Base-by-base conservation (phyloP, 2,329 filamentous ascomycete species). In the Aspergillus puulaauensis region DNA sequence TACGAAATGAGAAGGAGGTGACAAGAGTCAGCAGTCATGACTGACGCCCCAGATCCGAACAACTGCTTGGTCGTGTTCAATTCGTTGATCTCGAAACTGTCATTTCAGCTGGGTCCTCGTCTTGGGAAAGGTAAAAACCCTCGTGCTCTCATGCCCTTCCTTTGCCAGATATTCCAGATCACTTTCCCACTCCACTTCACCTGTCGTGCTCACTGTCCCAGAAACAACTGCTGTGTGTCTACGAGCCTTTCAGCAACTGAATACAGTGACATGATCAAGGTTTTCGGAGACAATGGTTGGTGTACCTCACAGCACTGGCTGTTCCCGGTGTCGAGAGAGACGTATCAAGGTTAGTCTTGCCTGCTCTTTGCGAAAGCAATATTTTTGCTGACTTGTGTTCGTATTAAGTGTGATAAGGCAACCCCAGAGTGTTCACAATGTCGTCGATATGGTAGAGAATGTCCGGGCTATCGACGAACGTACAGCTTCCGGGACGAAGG, bases 401-500 rank as follows among this genome's bases (percentile, higher is more conserved):
- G 6, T 11, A 3, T 17, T 3, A 56, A 79, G 70, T 82, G 80
- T 60, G 80, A 82, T 63, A 73, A 80, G 65, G 68, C 61, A 21
- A 73, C 71, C 11, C 80, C 79, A 11, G 68, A 65, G 53, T 74
- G 72, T 59, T 67, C 68, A 6, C 73, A 75, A 61, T 76, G 74
- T 47, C 65, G 63, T 46, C 70, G 69, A 61, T 73, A 75, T 54
- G 72, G 73, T 53, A 68, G 68, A 14, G 62, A 68, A 23, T 76
- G 73, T 60, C 73, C 73, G 4, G 73, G 73, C 33, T 74, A 74
- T 51, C 62, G 57, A 31, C 65, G 70, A 19, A 70, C 68, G 27
- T 68, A 73, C 46, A 71, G 72, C 27, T 75, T 76, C 41, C 71
- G 74, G 55, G 73, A 76, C 57, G 74, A 76, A 61, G 67, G 73